Evolutionary conservation across 345 rosid genomes (phyloP).

Genomic region (Rhodomyrtus tomentosa): DNA sequence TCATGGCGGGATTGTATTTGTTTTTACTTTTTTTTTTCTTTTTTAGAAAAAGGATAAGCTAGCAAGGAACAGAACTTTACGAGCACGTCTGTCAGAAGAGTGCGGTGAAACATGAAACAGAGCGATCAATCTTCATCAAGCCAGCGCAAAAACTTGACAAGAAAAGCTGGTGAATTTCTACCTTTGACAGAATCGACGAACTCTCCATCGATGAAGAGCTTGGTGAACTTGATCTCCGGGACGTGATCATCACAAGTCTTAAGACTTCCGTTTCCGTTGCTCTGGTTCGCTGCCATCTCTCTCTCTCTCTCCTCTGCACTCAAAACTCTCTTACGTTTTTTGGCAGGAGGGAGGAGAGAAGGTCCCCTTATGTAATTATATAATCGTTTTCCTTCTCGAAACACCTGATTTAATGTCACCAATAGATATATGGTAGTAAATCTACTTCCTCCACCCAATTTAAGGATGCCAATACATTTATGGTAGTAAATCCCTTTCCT

Average conservation of each 20-base stretch:
- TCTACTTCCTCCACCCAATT: no score
- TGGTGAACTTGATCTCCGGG: constrained; percentile 51
- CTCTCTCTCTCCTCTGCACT: not conserved
- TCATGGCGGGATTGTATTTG: not conserved
- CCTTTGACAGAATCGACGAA: constrained; percentile 59
- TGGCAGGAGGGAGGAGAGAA: not conserved
- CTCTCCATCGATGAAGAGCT: constrained; percentile 61
- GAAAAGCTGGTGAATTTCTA: not conserved
- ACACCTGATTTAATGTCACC: no score
- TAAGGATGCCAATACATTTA: no score
- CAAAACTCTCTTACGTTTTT: not conserved
- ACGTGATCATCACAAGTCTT: constrained; percentile 5
- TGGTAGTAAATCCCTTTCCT: no score
- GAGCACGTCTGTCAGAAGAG: not conserved
- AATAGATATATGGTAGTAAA: no score
- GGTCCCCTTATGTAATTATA: not conserved
- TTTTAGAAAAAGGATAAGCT: no score
- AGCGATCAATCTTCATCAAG: not conserved
- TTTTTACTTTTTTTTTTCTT: no score
- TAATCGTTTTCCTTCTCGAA: not conserved
- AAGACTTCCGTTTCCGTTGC: constrained; percentile 18
- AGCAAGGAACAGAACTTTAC: no score
- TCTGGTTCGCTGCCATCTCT: constrained; percentile 21
- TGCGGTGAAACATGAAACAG: not conserved
- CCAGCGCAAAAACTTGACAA: not conserved